Conservation (phyloP, 2,329 filamentous ascomycete species). For the Truncatella angustata region DNA sequence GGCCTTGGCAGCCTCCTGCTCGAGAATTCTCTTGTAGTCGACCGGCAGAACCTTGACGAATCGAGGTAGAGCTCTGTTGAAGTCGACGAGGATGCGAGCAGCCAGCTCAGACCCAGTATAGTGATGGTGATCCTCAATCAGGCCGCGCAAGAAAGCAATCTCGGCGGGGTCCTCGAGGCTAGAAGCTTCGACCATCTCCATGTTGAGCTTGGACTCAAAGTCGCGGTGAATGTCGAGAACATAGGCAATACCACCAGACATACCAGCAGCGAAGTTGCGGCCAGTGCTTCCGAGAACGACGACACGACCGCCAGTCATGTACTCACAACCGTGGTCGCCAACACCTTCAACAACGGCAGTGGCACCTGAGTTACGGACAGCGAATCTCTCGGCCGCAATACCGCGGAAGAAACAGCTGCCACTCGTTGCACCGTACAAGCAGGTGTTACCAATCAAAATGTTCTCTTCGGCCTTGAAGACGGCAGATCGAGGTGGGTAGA, state of each 20-base stretch:
- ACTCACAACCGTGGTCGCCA: constrained; percentile 95
- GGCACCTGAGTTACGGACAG: constrained; percentile 92
- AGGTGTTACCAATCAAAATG: constrained; percentile 88
- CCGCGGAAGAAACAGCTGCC: constrained; percentile 96
- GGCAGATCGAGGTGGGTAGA: constrained; percentile 87
- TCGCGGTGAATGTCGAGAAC: constrained; percentile 86
- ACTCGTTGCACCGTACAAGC: constrained; percentile 87
- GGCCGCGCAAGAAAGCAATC: constrained; percentile 83
- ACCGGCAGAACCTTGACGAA: constrained; percentile 93
- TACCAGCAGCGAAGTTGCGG: constrained; percentile 96
- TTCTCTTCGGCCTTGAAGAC: constrained; percentile 97
- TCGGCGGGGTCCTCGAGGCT: constrained; percentile 81
- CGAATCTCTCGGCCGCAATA: constrained; percentile 93
- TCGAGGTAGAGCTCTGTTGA: constrained; percentile 82
- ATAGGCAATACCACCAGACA: constrained; percentile 97
- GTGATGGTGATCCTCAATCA: constrained; percentile 96
- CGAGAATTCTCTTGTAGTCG: constrained; percentile 92
- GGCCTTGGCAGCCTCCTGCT: constrained; percentile 81
- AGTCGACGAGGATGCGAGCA: constrained; percentile 90
- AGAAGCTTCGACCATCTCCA: constrained; percentile 93
- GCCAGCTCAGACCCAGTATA: constrained; percentile 96
- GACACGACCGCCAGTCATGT: constrained; percentile 96
- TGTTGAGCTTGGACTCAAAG: constrained; percentile 91
- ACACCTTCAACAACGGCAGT: constrained; percentile 95
- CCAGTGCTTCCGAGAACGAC: constrained; percentile 85